These are phyloP conservation scores for Cucurbita moschata DNA, from an alignment of 306 rosid genomes.

Conservation along the genomic window DNA sequence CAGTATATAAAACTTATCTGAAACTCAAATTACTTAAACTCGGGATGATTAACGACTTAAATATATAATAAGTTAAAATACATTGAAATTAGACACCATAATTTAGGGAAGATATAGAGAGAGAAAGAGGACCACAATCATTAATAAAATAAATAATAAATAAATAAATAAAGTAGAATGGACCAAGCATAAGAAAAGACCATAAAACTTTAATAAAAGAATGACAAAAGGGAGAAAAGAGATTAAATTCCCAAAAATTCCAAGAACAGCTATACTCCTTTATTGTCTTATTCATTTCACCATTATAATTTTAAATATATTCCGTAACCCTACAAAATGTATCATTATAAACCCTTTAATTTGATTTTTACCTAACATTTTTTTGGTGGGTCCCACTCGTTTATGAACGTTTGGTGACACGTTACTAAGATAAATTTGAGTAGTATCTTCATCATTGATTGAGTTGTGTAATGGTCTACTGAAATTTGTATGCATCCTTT, in stretches of 20 bases:
- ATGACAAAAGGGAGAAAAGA: conserved; percentile 36
- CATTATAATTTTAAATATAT: not conserved
- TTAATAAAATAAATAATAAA: not conserved
- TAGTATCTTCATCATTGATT: not conserved
- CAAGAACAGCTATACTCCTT: not conserved
- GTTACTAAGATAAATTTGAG: not conserved
- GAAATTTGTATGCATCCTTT: not conserved
- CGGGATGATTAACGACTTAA: not conserved
- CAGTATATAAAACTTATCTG: not conserved
- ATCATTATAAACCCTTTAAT: not conserved
- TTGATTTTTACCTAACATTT: not conserved
- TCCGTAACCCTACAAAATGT: no score
- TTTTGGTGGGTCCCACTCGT: not conserved
- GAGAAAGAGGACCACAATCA: conserved; percentile 1
- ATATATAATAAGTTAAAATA: not conserved
- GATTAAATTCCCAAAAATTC: conserved; percentile 13
- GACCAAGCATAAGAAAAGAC: conserved; percentile 37
- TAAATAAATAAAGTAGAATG: conserved; percentile 6
- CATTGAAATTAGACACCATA: not conserved
- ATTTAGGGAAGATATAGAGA: not conserved
- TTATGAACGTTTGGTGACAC: not conserved
- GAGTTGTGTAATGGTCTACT: not conserved
- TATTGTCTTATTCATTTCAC: conserved; percentile 5
- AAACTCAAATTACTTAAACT: not conserved
- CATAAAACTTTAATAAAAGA: conserved; percentile 24